A percentile compares a stretch with the other conserved stretches of the same genome.
phyloP scores from a whole-genome alignment of 371 early-diverging fungal species.

The Gilbertella persicaria region DNA sequence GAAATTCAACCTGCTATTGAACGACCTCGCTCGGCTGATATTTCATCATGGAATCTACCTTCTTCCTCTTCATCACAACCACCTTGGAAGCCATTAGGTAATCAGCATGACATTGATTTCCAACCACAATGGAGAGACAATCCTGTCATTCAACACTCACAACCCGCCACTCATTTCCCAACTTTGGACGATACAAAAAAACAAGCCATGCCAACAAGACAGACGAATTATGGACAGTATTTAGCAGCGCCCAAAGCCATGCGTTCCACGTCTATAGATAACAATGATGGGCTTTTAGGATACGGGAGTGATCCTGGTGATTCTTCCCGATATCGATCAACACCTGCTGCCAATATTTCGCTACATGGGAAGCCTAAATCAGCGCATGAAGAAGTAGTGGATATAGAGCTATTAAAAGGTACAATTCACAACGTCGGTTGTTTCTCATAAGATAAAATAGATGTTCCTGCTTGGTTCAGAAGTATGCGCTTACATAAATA shows the following conservation, averaged over 20 bases:
- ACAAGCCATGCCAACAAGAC: too few species aligned
- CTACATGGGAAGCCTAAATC: not conserved
- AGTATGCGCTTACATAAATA: constrained; percentile 89
- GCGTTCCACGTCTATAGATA: constrained; percentile 29
- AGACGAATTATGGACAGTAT: too few species aligned
- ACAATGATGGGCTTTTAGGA: constrained; percentile 2
- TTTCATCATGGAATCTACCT: constrained; percentile 58
- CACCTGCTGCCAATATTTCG: not conserved
- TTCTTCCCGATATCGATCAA: constrained; percentile 16
- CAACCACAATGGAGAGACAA: not conserved
- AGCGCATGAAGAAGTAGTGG: constrained; percentile 62
- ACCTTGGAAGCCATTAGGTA: constrained; percentile 13
- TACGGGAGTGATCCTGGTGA: constrained; percentile 21
- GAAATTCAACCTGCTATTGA: constrained; percentile 30
- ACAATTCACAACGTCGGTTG: not conserved
- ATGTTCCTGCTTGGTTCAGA: constrained; percentile 87
- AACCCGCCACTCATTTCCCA: not conserved
- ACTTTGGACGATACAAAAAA: not conserved
- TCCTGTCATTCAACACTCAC: not conserved
- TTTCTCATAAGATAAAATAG: constrained; percentile 32
- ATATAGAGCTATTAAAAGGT: constrained; percentile 75
- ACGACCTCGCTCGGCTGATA: constrained; percentile 70
- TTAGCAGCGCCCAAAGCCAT: not conserved
- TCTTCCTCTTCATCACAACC: constrained; percentile 3
- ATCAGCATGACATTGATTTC: constrained; percentile 2